Percentiles rank a stretch among this genome's conserved stretches.
phyloP scores from a whole-genome alignment of 2,329 filamentous ascomycete genomes.

The Trichoderma sp. region DNA sequence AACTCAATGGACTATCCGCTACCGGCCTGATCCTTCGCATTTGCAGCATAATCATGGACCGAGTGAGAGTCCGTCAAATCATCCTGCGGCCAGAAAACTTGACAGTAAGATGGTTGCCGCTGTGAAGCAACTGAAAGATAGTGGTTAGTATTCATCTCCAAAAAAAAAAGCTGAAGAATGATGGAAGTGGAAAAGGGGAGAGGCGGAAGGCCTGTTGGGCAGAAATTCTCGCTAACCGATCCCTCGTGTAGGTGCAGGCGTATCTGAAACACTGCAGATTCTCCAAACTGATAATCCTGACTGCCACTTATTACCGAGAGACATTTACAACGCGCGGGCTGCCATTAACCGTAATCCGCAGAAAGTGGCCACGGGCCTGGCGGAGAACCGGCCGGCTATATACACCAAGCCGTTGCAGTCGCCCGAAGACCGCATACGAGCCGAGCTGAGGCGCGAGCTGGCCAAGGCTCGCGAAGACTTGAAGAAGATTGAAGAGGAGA shows the following conservation, averaged over 20 bases:
- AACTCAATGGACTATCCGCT: conserved; percentile 64
- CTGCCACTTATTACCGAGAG: conserved; percentile 60
- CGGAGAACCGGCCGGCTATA: conserved; percentile 60
- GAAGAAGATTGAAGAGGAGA: conserved; percentile 54
- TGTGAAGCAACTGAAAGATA: conserved; percentile 64
- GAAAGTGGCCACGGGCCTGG: conserved; percentile 58
- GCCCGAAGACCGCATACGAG: conserved; percentile 61
- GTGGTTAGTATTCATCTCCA: conserved; percentile 45
- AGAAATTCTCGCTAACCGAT: conserved; percentile 33
- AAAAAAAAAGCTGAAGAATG: not conserved
- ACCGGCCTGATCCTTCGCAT: conserved; percentile 57
- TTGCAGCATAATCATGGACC: conserved; percentile 63
- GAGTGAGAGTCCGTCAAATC: conserved; percentile 64
- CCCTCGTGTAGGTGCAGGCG: conserved; percentile 52
- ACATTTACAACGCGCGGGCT: conserved; percentile 66
- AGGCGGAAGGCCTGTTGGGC: conserved; percentile 16
- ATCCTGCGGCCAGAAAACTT: conserved; percentile 63
- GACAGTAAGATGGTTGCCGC: conserved; percentile 67
- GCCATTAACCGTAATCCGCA: conserved; percentile 64
- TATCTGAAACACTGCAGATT: conserved; percentile 64
- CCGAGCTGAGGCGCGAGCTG: conserved; percentile 59
- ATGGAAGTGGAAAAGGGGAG: not conserved
- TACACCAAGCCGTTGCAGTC: conserved; percentile 64
- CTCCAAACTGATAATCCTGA: conserved; percentile 62
- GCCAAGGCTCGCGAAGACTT: conserved; percentile 56